Conservation (phyloP, 306 rosid species). For the Dalbergia cultrata region DNA sequence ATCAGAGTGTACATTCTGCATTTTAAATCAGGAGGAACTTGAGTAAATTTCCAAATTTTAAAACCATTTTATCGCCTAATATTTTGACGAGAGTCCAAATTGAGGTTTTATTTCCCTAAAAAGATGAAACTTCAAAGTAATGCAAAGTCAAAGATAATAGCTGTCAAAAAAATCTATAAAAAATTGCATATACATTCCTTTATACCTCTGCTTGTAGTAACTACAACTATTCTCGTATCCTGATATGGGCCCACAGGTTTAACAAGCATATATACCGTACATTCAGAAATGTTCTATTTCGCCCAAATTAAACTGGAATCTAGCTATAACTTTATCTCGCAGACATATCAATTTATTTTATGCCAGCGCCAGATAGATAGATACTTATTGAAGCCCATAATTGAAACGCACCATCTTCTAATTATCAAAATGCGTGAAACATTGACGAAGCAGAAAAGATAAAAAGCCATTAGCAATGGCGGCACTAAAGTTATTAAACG, state of each 20-base stretch:
- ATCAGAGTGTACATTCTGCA: too few relatives aligned
- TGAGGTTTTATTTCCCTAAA: too few relatives aligned
- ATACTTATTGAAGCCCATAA: conserved; percentile 15
- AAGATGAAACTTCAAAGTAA: not conserved
- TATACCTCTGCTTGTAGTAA: not conserved
- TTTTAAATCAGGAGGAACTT: too few relatives aligned
- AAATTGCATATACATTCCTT: not conserved
- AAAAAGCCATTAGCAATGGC: conserved; percentile 42
- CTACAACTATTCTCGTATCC: not conserved
- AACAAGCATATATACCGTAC: not conserved
- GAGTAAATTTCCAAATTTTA: too few relatives aligned
- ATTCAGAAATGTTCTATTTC: not conserved
- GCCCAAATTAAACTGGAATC: not conserved
- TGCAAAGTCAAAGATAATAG: not conserved
- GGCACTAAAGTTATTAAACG: conserved; percentile 46
- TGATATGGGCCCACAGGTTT: not conserved
- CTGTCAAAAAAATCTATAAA: not conserved
- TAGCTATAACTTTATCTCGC: not conserved
- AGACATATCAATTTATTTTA: not conserved
- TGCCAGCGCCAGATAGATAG: conserved; percentile 17
- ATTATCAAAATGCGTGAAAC: conserved; percentile 33
- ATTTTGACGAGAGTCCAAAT: too few relatives aligned
- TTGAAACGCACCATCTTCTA: conserved; percentile 17
- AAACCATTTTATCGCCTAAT: too few relatives aligned
- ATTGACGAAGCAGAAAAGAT: not conserved